These are phyloP conservation scores for Dictyostelium citrinum DNA, from an alignment of 78 protist species.

Conservation along the genomic window DNA sequence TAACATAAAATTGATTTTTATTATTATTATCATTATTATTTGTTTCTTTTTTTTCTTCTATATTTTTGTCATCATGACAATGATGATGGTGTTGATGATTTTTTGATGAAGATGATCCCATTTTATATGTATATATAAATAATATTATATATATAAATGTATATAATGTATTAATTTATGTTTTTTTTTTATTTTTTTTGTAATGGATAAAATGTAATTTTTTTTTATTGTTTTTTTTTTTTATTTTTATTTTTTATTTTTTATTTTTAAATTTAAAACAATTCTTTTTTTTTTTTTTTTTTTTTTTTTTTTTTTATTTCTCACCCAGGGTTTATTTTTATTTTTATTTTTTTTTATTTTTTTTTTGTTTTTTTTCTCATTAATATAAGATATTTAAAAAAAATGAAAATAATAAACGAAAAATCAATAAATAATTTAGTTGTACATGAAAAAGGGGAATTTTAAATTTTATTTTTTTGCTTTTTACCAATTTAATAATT, in stretches of 20 bases:
- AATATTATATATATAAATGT: background rate
- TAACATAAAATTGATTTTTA: background rate
- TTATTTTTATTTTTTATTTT: background rate
- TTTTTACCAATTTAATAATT: conserved; percentile 51
- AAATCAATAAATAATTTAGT: background rate
- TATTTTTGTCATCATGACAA: background rate
- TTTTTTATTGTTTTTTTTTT: background rate
- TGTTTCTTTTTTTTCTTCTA: background rate
- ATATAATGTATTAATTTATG: background rate
- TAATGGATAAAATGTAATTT: background rate
- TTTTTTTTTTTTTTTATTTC: too few species aligned
- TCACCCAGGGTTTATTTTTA: too few species aligned
- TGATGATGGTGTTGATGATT: background rate
- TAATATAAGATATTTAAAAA: background rate
- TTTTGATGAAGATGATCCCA: background rate
- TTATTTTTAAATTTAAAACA: background rate
- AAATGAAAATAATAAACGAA: background rate
- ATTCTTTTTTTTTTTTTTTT: too few species aligned
- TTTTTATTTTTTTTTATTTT: background rate
- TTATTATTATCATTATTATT: background rate
- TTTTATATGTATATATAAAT: background rate
- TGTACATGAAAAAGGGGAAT: background rate
- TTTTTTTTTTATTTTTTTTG: background rate
- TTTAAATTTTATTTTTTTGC: background rate
- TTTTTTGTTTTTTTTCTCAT: background rate